Conservation (phyloP, 495 filamentous ascomycete genomes). For the Trypethelium eluteriae region DNA sequence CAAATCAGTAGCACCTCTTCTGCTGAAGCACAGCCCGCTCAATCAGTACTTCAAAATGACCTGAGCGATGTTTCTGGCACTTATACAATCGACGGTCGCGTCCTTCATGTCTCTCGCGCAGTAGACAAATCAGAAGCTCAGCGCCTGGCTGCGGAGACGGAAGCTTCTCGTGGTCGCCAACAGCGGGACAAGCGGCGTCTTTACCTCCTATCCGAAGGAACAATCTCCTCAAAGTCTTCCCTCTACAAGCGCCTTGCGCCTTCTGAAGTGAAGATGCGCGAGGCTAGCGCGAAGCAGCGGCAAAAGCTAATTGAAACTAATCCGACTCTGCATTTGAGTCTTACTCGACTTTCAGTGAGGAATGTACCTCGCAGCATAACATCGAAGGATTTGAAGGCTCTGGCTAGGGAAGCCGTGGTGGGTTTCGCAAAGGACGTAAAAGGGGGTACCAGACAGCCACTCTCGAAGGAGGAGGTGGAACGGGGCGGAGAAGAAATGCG, state of each 20-base stretch:
- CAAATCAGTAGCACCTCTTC: conserved; percentile 16
- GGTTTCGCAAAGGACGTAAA: conserved; percentile 90
- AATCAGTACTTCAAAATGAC: conserved; percentile 76
- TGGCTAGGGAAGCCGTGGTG: conserved; percentile 83
- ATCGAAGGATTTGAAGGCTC: conserved; percentile 82
- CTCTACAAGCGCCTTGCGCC: conserved; percentile 68
- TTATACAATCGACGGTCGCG: conserved; percentile 83
- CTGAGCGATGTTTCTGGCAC: conserved; percentile 63
- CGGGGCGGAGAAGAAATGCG: conserved; percentile 73
- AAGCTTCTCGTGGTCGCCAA: conserved; percentile 54
- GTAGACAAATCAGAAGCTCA: conserved; percentile 72
- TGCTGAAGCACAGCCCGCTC: background rate
- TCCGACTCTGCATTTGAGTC: conserved; percentile 76
- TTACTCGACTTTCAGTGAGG: conserved; percentile 88
- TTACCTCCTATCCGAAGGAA: conserved; percentile 82
- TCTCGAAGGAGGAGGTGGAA: conserved; percentile 79
- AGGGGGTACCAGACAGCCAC: conserved; percentile 54
- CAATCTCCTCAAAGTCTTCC: conserved; percentile 60
- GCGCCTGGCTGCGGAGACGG: conserved; percentile 62
- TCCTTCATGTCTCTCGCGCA: conserved; percentile 75
- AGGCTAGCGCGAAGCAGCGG: conserved; percentile 79
- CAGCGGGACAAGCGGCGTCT: conserved; percentile 87
- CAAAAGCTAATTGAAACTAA: conserved; percentile 85
- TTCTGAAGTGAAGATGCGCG: conserved; percentile 76
- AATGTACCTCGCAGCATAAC: conserved; percentile 80